Conservation (phyloP, 2,329 filamentous ascomycete genomes). For the Aureobasidium sp. region DNA sequence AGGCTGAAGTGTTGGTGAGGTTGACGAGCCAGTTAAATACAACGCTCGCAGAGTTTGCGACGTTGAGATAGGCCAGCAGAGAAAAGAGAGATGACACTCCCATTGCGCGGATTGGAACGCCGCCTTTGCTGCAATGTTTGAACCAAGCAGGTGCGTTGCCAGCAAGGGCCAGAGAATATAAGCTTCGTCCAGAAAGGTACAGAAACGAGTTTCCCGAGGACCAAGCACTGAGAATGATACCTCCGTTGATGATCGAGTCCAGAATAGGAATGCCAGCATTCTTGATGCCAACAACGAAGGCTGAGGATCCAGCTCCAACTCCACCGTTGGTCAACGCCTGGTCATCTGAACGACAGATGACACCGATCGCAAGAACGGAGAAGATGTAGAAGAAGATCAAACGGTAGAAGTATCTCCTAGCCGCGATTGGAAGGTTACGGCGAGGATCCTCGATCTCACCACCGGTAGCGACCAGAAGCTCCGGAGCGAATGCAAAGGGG, state of each 20-base stretch:
- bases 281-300: constrained; percentile 42
- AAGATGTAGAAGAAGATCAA: constrained; percentile 54
- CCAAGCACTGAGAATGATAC: constrained; percentile 55
- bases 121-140: constrained; percentile 49
- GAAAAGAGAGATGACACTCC: constrained; percentile 34
- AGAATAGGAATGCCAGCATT: constrained; percentile 46
- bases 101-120: constrained; percentile 46
- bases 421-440: constrained; percentile 50
- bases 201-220: constrained; percentile 45
- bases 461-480: constrained; percentile 45
- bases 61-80: constrained; percentile 41
- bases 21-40: constrained; percentile 64
- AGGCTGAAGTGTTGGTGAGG: constrained; percentile 51
- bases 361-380: constrained; percentile 50
- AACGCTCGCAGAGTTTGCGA: constrained; percentile 33
- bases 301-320: constrained; percentile 44
- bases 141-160: constrained; percentile 57
- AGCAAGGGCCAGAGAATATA: constrained; percentile 49
- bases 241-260: constrained; percentile 58
- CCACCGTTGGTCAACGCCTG: constrained; percentile 43
- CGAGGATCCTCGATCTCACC: constrained; percentile 52
- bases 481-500: constrained; percentile 47
- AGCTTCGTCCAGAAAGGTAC: constrained; percentile 42
- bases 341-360: constrained; percentile 50
- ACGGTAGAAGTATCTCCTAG: constrained; percentile 51